phyloP scores from a whole-genome alignment of 768 basidiomycete genomes.

The Boletus patriciae region DNA sequence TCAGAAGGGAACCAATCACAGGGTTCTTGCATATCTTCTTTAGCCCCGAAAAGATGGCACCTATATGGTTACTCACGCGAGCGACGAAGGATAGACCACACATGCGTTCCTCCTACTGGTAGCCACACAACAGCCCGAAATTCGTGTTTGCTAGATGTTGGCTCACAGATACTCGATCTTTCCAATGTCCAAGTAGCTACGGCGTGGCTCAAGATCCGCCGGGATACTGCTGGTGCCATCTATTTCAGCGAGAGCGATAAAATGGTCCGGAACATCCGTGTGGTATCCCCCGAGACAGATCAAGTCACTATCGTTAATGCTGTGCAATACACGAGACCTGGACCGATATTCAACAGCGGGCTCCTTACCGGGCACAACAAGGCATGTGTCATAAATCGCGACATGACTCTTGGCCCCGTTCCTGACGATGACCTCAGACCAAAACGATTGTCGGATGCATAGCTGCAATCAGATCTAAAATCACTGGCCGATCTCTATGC shows the following conservation, averaged over 20 bases:
- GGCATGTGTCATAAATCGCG: slow-evolving; percentile 13
- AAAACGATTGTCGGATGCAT: slow-evolving; percentile 16
- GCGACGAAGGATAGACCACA: not conserved
- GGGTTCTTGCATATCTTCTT: slow-evolving; percentile 29
- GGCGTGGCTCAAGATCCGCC: slow-evolving; percentile 38
- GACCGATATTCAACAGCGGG: not conserved
- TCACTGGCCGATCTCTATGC: slow-evolving; percentile 37
- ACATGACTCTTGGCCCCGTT: slow-evolving; percentile 13
- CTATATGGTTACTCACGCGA: slow-evolving; percentile 8
- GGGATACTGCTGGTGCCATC: slow-evolving; percentile 19
- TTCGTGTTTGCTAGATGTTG: slow-evolving; percentile 51
- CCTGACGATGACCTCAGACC: not conserved
- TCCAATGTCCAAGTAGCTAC: slow-evolving; percentile 40
- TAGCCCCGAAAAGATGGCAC: slow-evolving; percentile 16
- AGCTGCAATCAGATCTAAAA: slow-evolving; percentile 41
- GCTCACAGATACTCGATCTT: slow-evolving; percentile 54
- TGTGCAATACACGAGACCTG: slow-evolving; percentile 50
- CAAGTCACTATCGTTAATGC: slow-evolving; percentile 12
- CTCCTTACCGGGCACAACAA: no score
- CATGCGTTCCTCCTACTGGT: slow-evolving; percentile 27
- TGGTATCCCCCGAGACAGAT: slow-evolving; percentile 8
- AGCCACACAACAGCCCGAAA: slow-evolving; percentile 31
- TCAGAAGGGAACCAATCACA: slow-evolving; percentile 44
- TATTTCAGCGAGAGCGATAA: slow-evolving; percentile 33
- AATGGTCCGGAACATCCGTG: slow-evolving; percentile 33